Percentiles rank a stretch among this genome's conserved stretches.
phyloP scores from a whole-genome alignment of 2,329 filamentous ascomycete species.

The Trichophyton schoenleinii region DNA sequence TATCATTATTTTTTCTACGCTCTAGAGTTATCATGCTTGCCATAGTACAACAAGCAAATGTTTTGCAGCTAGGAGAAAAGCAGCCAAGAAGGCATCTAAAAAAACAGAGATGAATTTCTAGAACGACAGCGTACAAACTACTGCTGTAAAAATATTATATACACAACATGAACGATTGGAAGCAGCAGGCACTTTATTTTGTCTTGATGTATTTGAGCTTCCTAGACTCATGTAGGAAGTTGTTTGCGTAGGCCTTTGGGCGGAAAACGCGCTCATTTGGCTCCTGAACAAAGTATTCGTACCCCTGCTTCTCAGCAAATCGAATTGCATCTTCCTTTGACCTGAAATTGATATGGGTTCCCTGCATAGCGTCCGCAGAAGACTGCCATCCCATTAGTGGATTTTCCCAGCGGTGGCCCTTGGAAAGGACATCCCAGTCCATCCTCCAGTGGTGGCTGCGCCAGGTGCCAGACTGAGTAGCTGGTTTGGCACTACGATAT shows the following conservation, averaged over 20 bases:
- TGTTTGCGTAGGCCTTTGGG: conserved; percentile 93
- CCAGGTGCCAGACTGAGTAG: conserved; percentile 88
- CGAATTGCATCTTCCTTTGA: conserved; percentile 85
- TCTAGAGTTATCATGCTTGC: too few relatives aligned
- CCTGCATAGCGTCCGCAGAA: conserved; percentile 88
- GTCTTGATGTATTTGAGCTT: conserved; percentile 81
- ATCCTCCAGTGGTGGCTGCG: conserved; percentile 79
- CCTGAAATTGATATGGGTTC: conserved; percentile 80
- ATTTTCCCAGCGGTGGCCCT: conserved; percentile 97
- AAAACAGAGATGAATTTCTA: background rate
- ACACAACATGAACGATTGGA: conserved; percentile 12
- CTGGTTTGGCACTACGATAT: conserved; percentile 82
- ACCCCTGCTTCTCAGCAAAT: conserved; percentile 97
- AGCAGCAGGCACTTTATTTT: conserved; percentile 47
- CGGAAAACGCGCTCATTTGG: conserved; percentile 75
- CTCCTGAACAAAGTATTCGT: conserved; percentile 98
- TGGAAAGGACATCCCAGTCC: conserved; percentile 91
- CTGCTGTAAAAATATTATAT: conserved; percentile 7
- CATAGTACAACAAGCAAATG: too few relatives aligned
- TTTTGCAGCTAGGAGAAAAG: background rate
- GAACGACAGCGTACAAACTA: background rate
- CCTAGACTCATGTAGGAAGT: conserved; percentile 73
- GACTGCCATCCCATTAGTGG: conserved; percentile 98
- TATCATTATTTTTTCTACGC: too few relatives aligned
- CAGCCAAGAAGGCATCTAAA: background rate